These are phyloP conservation scores for Trichomonascaceae sp. DNA, from an alignment of 1,139 yeast genomes.

Conservation along the genomic window DNA sequence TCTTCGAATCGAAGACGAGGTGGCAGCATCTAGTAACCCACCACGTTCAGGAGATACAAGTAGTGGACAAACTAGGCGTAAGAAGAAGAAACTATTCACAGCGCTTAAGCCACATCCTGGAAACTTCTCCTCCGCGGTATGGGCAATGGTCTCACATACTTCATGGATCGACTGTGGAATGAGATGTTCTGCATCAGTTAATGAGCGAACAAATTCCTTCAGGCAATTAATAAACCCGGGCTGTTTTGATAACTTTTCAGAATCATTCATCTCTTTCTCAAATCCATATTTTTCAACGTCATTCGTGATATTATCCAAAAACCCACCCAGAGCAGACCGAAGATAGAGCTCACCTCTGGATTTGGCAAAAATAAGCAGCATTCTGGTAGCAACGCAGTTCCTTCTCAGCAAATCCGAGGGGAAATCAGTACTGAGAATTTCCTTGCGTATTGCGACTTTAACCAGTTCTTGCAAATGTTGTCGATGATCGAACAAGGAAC, in stretches of 20 bases:
- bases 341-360: constrained; percentile 59
- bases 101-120: constrained; percentile 55
- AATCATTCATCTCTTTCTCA: constrained; percentile 34
- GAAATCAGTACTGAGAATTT: constrained; percentile 53
- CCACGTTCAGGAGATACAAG: constrained; percentile 75
- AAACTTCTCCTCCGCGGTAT: constrained; percentile 51
- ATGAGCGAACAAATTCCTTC: constrained; percentile 48
- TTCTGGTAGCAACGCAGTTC: constrained; percentile 75
- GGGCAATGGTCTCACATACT: constrained; percentile 57
- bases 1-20: constrained; percentile 47
- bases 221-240: constrained; percentile 48
- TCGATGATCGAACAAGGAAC: constrained; percentile 54
- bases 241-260: constrained; percentile 32
- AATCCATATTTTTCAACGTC: constrained; percentile 57
- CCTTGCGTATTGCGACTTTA: constrained; percentile 52
- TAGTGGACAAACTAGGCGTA: constrained; percentile 80
- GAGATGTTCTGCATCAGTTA: constrained; percentile 44
- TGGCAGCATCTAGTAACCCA: constrained; percentile 25
- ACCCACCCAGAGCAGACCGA: constrained; percentile 47
- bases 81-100: constrained; percentile 74
- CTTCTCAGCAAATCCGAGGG: constrained; percentile 72
- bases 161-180: constrained; percentile 61
- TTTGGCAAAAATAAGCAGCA: constrained; percentile 66
- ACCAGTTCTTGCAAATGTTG: constrained; percentile 52
- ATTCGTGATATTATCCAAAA: constrained; percentile 45